These are phyloP conservation scores for Xeromyces bisporus DNA, from an alignment of 495 filamentous ascomycete species.

Conservation along the genomic window DNA sequence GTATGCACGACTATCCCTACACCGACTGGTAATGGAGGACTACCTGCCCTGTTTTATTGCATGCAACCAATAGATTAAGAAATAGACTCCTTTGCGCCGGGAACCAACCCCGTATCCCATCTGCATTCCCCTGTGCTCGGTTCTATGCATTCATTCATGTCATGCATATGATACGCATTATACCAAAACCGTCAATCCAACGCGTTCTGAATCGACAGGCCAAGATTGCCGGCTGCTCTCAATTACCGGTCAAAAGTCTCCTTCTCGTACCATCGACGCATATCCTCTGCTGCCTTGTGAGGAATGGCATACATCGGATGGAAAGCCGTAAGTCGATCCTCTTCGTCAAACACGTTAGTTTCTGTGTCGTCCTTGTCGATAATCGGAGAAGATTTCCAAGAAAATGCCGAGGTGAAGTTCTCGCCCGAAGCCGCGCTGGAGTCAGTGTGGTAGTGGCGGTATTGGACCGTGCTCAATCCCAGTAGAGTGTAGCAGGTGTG, in stretches of 20 bases:
- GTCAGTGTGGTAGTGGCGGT: slow-evolving; percentile 48
- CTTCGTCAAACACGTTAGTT: slow-evolving; percentile 27
- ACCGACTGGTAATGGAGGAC: too few relatives aligned
- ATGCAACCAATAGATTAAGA: too few relatives aligned
- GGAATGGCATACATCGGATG: slow-evolving; percentile 84
- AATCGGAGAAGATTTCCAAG: slow-evolving; percentile 42
- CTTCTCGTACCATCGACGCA: slow-evolving; percentile 44
- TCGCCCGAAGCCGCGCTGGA: slow-evolving; percentile 16
- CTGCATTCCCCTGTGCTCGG: too few relatives aligned
- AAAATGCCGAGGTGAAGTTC: slow-evolving; percentile 38
- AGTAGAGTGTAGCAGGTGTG: slow-evolving; percentile 83
- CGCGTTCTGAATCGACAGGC: too few relatives aligned
- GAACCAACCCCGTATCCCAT: too few relatives aligned
- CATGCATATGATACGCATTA: too few relatives aligned
- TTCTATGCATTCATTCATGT: too few relatives aligned
- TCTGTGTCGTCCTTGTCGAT: slow-evolving; percentile 27
- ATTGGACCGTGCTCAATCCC: slow-evolving; percentile 67
- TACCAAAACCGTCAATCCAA: too few relatives aligned
- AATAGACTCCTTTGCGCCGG: too few relatives aligned
- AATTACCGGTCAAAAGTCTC: slow-evolving; percentile 8
- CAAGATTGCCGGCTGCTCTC: neutral
- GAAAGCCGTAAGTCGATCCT: slow-evolving; percentile 33
- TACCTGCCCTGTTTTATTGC: too few relatives aligned
- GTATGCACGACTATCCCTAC: too few relatives aligned
- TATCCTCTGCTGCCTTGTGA: slow-evolving; percentile 43